Evolutionary conservation across 1,284 basidiomycete species (phyloP).

Genomic region (Cerioporus squamosus): DNA sequence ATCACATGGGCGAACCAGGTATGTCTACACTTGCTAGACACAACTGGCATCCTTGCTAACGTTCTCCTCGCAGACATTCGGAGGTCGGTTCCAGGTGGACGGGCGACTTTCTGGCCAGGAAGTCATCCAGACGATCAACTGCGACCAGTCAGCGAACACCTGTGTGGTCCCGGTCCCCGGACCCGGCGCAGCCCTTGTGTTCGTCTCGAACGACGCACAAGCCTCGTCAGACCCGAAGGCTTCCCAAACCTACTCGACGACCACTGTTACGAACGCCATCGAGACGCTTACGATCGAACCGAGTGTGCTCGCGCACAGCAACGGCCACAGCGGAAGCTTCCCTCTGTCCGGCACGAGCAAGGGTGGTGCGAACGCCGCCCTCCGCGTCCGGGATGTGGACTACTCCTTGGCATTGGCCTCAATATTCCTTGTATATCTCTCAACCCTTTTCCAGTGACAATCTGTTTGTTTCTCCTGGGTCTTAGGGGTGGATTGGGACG

Average conservation of each 20-base stretch:
- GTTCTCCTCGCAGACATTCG: constrained; percentile 60
- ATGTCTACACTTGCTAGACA: background rate
- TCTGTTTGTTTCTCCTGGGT: no score
- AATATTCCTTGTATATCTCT: background rate
- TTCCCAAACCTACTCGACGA: constrained; percentile 45
- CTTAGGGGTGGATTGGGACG: no score
- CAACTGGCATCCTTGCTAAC: background rate
- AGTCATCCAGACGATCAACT: constrained; percentile 44
- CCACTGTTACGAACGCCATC: constrained; percentile 28
- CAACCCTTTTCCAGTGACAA: background rate
- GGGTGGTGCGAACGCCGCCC: constrained; percentile 31
- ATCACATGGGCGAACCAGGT: constrained; percentile 69
- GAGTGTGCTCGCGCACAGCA: constrained; percentile 38
- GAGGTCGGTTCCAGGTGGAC: constrained; percentile 59
- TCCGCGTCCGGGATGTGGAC: background rate
- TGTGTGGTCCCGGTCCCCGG: constrained; percentile 55
- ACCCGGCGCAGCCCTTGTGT: constrained; percentile 59
- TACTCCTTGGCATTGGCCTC: background rate
- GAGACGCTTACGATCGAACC: constrained; percentile 34
- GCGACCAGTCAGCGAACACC: constrained; percentile 42
- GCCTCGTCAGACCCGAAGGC: constrained; percentile 34
- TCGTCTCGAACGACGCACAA: constrained; percentile 46
- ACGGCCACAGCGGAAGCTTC: constrained; percentile 33
- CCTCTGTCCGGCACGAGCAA: constrained; percentile 38
- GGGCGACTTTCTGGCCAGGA: constrained; percentile 48